Conservation (phyloP, 2,329 filamentous ascomycete species). For the Alternaria atra region DNA sequence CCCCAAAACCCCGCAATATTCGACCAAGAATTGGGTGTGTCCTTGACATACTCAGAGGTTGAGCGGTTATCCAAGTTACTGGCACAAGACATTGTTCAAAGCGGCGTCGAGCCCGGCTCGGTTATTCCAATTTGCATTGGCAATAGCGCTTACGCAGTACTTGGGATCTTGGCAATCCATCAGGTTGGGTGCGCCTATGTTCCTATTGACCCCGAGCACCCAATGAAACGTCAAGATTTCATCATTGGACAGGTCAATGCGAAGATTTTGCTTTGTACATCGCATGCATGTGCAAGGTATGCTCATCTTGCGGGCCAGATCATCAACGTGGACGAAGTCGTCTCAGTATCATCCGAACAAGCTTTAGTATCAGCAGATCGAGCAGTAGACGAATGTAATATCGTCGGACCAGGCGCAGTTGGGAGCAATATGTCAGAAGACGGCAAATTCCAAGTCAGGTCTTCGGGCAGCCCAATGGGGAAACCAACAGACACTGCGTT, state of each 20-base stretch:
- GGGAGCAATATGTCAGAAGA: neutral
- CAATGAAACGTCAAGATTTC: neutral
- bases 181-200: neutral
- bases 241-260: neutral
- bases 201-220: neutral
- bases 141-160: neutral
- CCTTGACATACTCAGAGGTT: neutral
- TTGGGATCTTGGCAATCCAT: neutral
- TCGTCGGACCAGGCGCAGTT: neutral
- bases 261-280: neutral
- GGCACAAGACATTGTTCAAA: neutral
- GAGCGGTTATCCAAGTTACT: neutral
- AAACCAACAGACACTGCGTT: neutral
- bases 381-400: neutral
- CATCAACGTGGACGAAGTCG: neutral
- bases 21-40: neutral
- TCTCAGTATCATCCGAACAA: neutral
- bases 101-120: neutral
- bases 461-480: neutral
- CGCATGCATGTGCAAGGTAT: neutral
- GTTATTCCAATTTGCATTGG: neutral
- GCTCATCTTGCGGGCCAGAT: neutral
- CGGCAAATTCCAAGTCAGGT: neutral
- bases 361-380: neutral
- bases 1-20: neutral